phyloP scores from a whole-genome alignment of 2,329 filamentous ascomycete species.

The Phialocephala sp. region DNA sequence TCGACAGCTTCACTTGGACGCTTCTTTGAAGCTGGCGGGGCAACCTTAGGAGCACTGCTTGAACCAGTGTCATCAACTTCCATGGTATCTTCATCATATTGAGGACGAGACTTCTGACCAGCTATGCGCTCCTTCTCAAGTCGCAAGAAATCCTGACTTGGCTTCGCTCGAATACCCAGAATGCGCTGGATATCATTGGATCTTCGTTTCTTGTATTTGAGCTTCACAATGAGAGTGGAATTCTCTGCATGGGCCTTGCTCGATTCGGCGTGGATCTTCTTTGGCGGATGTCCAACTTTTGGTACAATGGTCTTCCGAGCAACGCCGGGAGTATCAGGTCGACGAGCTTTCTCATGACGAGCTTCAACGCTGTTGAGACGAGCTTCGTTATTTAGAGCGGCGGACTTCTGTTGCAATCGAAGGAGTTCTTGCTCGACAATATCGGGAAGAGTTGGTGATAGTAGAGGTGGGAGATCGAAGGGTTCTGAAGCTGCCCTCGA shows the following conservation, averaged over 20 bases:
- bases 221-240: slow-evolving; percentile 36
- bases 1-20: slow-evolving; percentile 33
- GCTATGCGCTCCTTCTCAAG: slow-evolving; percentile 30
- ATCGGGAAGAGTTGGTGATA: slow-evolving; percentile 42
- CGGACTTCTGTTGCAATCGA: slow-evolving; percentile 31
- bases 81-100: slow-evolving; percentile 33
- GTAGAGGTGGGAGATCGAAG: slow-evolving; percentile 36
- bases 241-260: slow-evolving; percentile 24
- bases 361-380: slow-evolving; percentile 39
- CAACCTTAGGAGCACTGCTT: slow-evolving; percentile 7
- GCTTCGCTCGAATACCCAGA: slow-evolving; percentile 34
- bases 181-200: slow-evolving; percentile 38
- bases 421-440: slow-evolving; percentile 41
- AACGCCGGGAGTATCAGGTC: slow-evolving; percentile 41
- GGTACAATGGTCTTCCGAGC: slow-evolving; percentile 40
- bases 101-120: background rate
- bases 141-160: slow-evolving; percentile 25
- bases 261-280: slow-evolving; percentile 34
- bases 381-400: background rate
- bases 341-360: slow-evolving; percentile 41
- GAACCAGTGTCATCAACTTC: slow-evolving; percentile 47
- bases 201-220: slow-evolving; percentile 40
- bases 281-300: slow-evolving; percentile 42
- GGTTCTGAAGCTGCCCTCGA: slow-evolving; percentile 8
- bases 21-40: slow-evolving; percentile 31